A percentile compares a stretch with the other conserved stretches of the same genome.
Evolutionary conservation across 2,329 filamentous ascomycete genomes (phyloP).

Genomic region (Piedraia hortae): DNA sequence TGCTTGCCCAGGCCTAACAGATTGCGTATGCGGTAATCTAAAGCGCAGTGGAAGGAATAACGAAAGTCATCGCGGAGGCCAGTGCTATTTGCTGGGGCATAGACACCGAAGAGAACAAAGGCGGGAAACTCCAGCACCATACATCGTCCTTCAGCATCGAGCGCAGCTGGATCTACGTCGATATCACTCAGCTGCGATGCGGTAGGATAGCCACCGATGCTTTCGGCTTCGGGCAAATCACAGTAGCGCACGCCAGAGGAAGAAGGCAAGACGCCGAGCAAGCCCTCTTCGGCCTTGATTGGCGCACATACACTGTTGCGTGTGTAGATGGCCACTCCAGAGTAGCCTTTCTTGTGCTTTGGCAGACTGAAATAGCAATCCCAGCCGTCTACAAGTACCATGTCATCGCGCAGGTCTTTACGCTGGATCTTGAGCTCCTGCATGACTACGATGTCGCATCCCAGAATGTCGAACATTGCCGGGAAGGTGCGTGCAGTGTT

Average conservation of each 20-base stretch:
- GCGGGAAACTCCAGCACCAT: constrained; percentile 80
- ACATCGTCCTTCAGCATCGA: constrained; percentile 81
- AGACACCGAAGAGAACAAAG: constrained; percentile 79
- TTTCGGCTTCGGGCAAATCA: constrained; percentile 42
- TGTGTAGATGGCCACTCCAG: constrained; percentile 85
- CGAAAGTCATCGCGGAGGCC: constrained; percentile 63
- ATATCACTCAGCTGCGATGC: constrained; percentile 34
- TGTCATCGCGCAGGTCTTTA: constrained; percentile 78
- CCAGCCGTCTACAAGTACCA: constrained; percentile 86
- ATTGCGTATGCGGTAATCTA: constrained; percentile 68
- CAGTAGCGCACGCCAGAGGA: constrained; percentile 44
- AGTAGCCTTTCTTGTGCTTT: constrained; percentile 87
- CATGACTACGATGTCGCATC: constrained; percentile 79
- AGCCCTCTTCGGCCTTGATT: constrained; percentile 77
- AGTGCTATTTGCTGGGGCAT: constrained; percentile 72
- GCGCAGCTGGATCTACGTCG: constrained; percentile 36
- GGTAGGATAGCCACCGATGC: constrained; percentile 72
- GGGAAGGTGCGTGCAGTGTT: constrained; percentile 19
- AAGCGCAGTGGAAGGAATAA: constrained; percentile 45
- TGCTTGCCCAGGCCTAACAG: constrained; percentile 53
- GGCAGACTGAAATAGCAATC: constrained; percentile 90
- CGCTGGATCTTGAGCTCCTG: constrained; percentile 92
- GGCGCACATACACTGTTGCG: constrained; percentile 64
- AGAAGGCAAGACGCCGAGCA: constrained; percentile 52
- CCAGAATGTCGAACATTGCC: constrained; percentile 79